Evolutionary conservation across 2,329 filamentous ascomycete species (phyloP), one percentile per base, ranked within the genome.

Genomic region (Cladophialophora psammophila): DNA sequence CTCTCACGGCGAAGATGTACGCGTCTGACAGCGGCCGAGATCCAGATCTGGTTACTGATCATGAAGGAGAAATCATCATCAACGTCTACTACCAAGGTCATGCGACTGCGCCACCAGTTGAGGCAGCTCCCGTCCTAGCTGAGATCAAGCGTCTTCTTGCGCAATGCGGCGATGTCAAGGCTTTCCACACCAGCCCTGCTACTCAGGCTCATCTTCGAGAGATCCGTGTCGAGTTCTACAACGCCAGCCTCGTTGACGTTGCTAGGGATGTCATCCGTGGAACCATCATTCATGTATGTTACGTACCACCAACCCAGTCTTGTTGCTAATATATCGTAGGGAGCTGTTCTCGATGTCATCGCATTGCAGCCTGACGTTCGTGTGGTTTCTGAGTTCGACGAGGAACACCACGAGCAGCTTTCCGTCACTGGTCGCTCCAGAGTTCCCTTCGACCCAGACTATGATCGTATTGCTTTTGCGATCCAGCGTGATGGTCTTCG

Each of bases 31-130:
- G 74, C 6, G 73, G 74, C 59, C 69, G 72, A 40, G 57, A 74
- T n/a, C 54, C 71, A 26, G 64, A 68, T 48, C 70, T 72, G 32
- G 60, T 66, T 26, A 81, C 83, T 18, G 77, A 82, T 56, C 82
- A 85, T 68, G 86, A 89, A 76, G 87, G 85, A 18, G 85, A 88
- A 72, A 75, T 88, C 45, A 78, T 82, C 64, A 75, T 88, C 10
- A 82, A 80, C n/a, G 83, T 85, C 31, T 80, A 81, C 61, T 79
- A 77, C 66, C 74, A 76, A 45, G 74, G 74, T 20, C 64, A 72
- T n/a, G 36, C 65, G 6, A 18, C 50, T 42, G 38, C 63, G 13
- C 60, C 18, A 35, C 61, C 32, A 12, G 45, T 64, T 20, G 48
- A 64, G 18, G 68, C 67, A 57, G 35, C 18, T 26, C 50, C 65